These are phyloP conservation scores for Fonsecaea nubica DNA, from an alignment of 2,329 filamentous ascomycete genomes.

Conservation along the genomic window DNA sequence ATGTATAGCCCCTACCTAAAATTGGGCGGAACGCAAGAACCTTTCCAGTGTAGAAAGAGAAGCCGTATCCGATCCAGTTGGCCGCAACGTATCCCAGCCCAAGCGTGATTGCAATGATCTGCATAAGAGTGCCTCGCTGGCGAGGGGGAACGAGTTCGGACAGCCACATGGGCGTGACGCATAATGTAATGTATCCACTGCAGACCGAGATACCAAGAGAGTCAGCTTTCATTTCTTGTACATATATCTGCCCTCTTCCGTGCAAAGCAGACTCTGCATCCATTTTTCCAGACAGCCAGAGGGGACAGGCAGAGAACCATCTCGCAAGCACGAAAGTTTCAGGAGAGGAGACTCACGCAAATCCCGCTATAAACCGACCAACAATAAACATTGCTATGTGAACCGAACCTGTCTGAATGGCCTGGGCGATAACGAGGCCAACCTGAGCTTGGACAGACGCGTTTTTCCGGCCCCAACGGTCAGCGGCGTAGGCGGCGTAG, in stretches of 20 bases:
- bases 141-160: constrained; percentile 9
- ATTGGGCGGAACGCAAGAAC: not conserved
- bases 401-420: constrained; percentile 45
- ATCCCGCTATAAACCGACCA: constrained; percentile 49
- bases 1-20: no score
- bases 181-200: constrained; percentile 39
- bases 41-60: not conserved
- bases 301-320: no score
- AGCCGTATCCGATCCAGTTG: constrained; percentile 19
- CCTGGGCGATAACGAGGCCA: constrained; percentile 45
- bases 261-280: no score
- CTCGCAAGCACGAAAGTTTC: no score
- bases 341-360: constrained; percentile 29
- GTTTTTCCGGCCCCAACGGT: constrained; percentile 47
- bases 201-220: no score
- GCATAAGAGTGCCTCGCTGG: constrained; percentile 7
- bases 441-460: constrained; percentile 45
- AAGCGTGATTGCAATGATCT: constrained; percentile 4
- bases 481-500: not conserved
- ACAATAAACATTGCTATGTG: constrained; percentile 38
- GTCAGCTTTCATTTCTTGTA: no score
- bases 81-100: constrained; percentile 12
- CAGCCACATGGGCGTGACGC: constrained; percentile 6
- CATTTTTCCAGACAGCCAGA: no score
- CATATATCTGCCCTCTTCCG: no score